Percentiles rank a stretch among this genome's conserved stretches.
Conservation (phyloP, 768 basidiomycete genomes). For the Hypsizygus marmoreus region DNA sequence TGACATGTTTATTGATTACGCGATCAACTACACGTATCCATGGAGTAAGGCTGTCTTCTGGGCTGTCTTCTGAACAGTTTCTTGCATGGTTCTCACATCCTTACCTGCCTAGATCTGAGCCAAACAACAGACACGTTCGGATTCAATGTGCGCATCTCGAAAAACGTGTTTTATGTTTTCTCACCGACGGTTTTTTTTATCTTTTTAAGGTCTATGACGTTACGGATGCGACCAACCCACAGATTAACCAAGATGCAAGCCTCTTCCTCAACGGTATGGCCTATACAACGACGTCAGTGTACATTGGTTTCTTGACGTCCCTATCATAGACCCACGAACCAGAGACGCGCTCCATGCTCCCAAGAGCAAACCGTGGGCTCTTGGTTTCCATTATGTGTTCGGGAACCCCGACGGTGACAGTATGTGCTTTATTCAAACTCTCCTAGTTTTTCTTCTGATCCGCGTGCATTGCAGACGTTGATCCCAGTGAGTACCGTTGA, state of each 20-base stretch:
- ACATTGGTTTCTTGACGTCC: neutral
- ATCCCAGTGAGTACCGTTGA: constrained; percentile 36
- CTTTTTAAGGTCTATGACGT: constrained; percentile 50
- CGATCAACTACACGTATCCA: constrained; percentile 70
- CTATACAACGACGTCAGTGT: neutral
- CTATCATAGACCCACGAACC: constrained; percentile 48
- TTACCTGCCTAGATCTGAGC: constrained; percentile 28
- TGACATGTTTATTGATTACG: constrained; percentile 71
- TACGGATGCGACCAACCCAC: constrained; percentile 57
- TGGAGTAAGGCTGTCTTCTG: constrained; percentile 36
- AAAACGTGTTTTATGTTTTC: neutral
- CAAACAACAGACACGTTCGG: constrained; percentile 30
- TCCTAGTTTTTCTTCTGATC: constrained; percentile 3
- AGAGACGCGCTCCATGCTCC: constrained; percentile 70
- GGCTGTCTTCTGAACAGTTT: neutral
- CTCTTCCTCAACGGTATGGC: constrained; percentile 64
- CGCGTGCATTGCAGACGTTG: constrained; percentile 24
- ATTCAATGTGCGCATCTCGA: constrained; percentile 36
- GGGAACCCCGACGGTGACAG: constrained; percentile 30
- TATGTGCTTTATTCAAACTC: constrained; percentile 19
- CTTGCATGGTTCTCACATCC: neutral
- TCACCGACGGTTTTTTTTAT: neutral
- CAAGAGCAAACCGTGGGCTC: constrained; percentile 51
- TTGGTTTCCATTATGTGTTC: constrained; percentile 39
- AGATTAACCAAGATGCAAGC: constrained; percentile 48